phyloP scores from a whole-genome alignment of 306 rosid genomes.

The Biancaea sappan region DNA sequence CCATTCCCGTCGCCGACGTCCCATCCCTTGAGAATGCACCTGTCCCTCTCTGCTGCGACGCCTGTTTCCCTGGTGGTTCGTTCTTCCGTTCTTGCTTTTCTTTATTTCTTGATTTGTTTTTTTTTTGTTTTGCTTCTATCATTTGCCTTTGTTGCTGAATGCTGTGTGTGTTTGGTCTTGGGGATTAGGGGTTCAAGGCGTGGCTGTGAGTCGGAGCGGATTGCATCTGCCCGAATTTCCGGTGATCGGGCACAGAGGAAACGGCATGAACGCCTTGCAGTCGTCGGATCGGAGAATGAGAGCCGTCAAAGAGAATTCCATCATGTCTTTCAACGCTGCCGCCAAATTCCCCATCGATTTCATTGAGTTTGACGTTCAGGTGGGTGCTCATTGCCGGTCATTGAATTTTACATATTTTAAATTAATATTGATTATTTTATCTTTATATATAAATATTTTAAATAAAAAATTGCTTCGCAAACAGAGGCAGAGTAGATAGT shows the following conservation, averaged over 20 bases:
- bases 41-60: conserved; percentile 24
- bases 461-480: not conserved
- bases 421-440: too few species aligned
- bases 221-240: conserved; percentile 47
- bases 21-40: conserved; percentile 50
- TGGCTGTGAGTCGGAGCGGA: conserved; percentile 20
- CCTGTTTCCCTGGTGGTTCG: conserved; percentile 36
- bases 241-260: conserved; percentile 81
- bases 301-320: conserved; percentile 72
- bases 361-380: conserved; percentile 91
- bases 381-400: not conserved
- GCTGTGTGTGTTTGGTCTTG: not conserved
- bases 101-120: not conserved
- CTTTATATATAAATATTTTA: too few species aligned
- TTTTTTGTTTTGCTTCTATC: not conserved
- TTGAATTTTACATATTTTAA: too few species aligned
- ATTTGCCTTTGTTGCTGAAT: too few species aligned
- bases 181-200: conserved; percentile 4
- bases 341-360: conserved; percentile 59
- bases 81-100: not conserved
- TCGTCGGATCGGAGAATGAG: conserved; percentile 63
- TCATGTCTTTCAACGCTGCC: conserved; percentile 67
- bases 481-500: too few species aligned
- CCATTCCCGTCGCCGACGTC: conserved; percentile 58
- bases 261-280: conserved; percentile 75